Base-by-base conservation (phyloP, 1,284 basidiomycete species). In the Marasmius oreades region DNA sequence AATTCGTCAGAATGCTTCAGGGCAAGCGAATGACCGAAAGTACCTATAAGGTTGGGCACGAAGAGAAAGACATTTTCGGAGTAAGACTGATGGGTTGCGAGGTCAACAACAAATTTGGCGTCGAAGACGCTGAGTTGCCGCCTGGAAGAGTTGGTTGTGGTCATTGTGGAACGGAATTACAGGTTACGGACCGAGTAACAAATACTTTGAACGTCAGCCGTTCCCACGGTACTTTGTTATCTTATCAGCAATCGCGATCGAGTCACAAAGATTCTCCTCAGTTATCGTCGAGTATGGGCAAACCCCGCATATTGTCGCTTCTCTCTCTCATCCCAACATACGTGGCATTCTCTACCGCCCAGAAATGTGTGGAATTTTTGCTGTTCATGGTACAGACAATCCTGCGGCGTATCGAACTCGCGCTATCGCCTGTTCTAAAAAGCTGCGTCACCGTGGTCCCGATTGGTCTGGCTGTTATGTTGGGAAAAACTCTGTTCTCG, bases 391-490 rank as follows among this genome's bases (percentile, higher is more conserved):
- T 62, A 71, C 94, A 61, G 82, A 88, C 59, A 87, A 86, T 60
- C 85, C 93, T 51, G 67, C 80, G 47, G 71, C 74, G 16, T 87
- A 88, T 65, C 80, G 94, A 61, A 77, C 87, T 50, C 83, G 79
- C 60, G 89, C 88, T 65, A 87, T 97, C 61, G 88, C 92, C 6
- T 81, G 90, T 66, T 93, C 93, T 8, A 97, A 95, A 76, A 87
- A 84, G 64, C 85, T 93, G 63, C 83, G 95, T 59, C 95, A 97
- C 72, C 86, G 95, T 64, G 95, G 95, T 48, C 95, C 95, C 33
- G 95, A 98, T 75, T 98, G 95, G 95, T 95, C 93, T 28, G 95
- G 95, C 37, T 95, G 92, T 73, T 89, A 86, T 73, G 88, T 93
- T 61, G 90, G 91, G 51, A 85, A 88, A 70, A 80, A 91, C 61